Base-by-base conservation (phyloP, 2,329 filamentous ascomycete species). In the Microsporum audouinii region DNA sequence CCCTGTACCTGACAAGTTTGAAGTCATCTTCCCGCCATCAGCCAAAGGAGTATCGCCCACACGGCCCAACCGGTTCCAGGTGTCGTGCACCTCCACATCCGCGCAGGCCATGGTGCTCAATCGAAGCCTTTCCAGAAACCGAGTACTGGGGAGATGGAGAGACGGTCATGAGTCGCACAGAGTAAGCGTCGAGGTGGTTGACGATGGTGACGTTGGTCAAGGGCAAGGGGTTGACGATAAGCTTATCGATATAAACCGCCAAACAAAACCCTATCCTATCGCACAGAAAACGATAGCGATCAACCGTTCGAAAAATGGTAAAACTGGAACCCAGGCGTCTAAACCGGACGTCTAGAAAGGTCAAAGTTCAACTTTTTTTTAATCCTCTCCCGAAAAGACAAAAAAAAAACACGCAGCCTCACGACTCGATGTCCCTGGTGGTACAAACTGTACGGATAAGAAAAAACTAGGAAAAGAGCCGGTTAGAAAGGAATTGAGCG, bases 81-180 rank as follows among this genome's bases (percentile, higher is more conserved):
- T 36, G 51, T n/a, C 31, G 51, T 5, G 51, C 51, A 55, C 17
- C 51, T 55, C 51, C 51, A 36, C 51, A 31, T 14, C 51, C 51
- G 33, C 51, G 51, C 51, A 34, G 51, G 51, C 31, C 51, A 55
- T 55, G 51, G 51, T 36, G 31, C 31, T 34, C 31, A 23, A 31
- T 55, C 51, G 31, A 55, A 55, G 31, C 51, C 51, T 55, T 34
- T 5, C 51, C 36, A 31, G 51, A 55, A 55, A 55, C 31, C 31
- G 51, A 55, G 33, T 55, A 36, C 51, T 34, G 51, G 51, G 33
- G 51, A 55, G 51, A 36, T n/a, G 31, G 51, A 34, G 51, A 55
- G 51, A 55, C 51, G 51, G 51, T 55, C 51, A 55, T 55, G 31
- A 36, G 51, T 55, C 51, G 51, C 51, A 55, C 51, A 55, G 31